Evolutionary conservation across 371 early-diverging fungal species (phyloP).

Genomic region (Rhizopus delemar): DNA sequence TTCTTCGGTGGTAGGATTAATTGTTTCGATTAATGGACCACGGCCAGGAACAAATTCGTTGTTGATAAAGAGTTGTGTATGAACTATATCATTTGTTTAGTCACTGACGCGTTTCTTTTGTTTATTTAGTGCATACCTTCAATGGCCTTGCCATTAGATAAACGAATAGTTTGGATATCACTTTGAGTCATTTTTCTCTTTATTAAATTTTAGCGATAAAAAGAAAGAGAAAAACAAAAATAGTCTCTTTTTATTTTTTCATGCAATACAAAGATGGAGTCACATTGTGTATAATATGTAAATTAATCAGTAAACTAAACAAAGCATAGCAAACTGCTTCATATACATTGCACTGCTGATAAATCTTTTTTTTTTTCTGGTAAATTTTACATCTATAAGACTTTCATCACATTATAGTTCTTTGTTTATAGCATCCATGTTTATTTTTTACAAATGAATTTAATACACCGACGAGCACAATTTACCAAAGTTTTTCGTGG

Average conservation of each 20-base stretch:
- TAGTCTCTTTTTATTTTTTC: too few relatives aligned
- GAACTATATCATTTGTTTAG: constrained; percentile 23
- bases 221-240: not conserved
- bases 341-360: too few relatives aligned
- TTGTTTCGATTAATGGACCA: constrained; percentile 55
- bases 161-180: constrained; percentile 25
- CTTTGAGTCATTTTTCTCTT: constrained; percentile 22
- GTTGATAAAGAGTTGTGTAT: constrained; percentile 71
- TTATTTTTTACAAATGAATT: not conserved
- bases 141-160: constrained; percentile 21
- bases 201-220: not conserved
- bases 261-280: not conserved
- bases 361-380: too few relatives aligned
- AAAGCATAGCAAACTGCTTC: too few relatives aligned
- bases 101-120: not conserved
- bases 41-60: constrained; percentile 71
- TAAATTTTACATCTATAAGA: too few relatives aligned
- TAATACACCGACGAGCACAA: not conserved
- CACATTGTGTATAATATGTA: not conserved
- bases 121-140: constrained; percentile 17
- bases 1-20: constrained; percentile 75
- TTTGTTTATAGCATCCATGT: not conserved
- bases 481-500: not conserved
- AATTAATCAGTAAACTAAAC: too few relatives aligned
- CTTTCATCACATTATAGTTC: not conserved